These are phyloP conservation scores for Fusarium luffae DNA, from an alignment of 2,329 filamentous ascomycete species.

Conservation along the genomic window DNA sequence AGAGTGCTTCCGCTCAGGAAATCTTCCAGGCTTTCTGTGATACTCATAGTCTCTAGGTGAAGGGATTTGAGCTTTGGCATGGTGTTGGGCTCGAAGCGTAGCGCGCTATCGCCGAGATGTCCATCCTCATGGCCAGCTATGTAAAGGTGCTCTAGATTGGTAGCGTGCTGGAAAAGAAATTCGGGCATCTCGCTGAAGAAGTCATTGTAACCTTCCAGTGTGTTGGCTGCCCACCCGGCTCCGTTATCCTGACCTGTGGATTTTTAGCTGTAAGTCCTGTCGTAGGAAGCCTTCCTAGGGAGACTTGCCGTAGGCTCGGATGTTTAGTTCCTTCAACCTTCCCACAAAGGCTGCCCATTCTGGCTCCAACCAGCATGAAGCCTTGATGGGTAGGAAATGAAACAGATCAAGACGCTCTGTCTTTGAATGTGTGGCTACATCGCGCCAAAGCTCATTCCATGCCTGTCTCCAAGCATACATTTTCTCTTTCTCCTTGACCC, in stretches of 20 bases:
- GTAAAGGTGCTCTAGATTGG: background rate
- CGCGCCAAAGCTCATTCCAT: slow-evolving; percentile 8
- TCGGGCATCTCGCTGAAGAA: slow-evolving; percentile 2
- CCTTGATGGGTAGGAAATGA: slow-evolving; percentile 8
- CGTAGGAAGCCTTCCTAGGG: no score
- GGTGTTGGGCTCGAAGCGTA: background rate
- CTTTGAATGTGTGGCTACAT: background rate
- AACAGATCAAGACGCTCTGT: background rate
- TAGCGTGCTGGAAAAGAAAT: background rate
- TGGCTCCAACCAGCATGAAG: slow-evolving; percentile 2
- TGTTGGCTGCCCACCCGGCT: background rate
- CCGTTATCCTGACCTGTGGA: background rate
- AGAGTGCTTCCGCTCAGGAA: background rate
- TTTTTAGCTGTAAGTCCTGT: background rate
- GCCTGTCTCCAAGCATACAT: slow-evolving; percentile 13
- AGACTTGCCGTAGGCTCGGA: background rate
- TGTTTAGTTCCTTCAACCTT: background rate
- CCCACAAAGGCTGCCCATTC: slow-evolving; percentile 5
- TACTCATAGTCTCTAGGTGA: background rate
- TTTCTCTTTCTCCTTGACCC: background rate
- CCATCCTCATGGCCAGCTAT: background rate
- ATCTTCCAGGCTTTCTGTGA: background rate
- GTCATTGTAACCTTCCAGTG: background rate
- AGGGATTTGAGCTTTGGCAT: background rate
- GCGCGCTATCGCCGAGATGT: background rate